Base-by-base conservation (phyloP, 179 eudicot genomes). In the Patellifolia procumbens region DNA sequence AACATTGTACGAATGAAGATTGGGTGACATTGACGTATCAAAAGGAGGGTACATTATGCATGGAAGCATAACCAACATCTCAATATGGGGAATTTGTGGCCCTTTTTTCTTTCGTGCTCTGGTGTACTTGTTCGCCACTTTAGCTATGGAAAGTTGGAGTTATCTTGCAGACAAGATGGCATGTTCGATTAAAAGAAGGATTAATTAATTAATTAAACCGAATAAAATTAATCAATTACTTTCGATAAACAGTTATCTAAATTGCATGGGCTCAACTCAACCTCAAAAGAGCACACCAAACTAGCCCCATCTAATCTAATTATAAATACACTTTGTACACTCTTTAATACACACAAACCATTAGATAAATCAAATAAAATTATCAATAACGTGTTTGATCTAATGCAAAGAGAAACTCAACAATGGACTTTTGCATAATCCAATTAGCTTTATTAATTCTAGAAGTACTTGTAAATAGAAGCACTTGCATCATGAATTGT, bases 61-160 rank as follows among this genome's bases (percentile, higher is more conserved):
- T 84, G 86, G 81, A 74, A 71, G 79, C 81, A 86, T 79, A 81
- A 79, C 88, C 89, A 86, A 82, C 86, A 80, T 68, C 79, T 71
- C 20, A 67, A 72, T 39, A 59, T 80, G 76, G 66, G 71, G 62
- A 46, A 75, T 51, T 78, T 78, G 79, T 78, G 73, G 39, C 71
- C 65, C 72, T 75, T 76, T 67, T 11, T 55, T 70, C 34, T 49
- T 64, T 70, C 65, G 68, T 37, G 62, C 76, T 82, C 81, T 68
- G 78, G 81, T 79, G 85, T 82, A 83, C 81, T 83, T 88, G 89
- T 88, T 88, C 77, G 86, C 91, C 91, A 88, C 91, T 88, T 77
- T 39, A 79, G 24, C 68, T 68, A 29, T 69, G 69, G 56, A 45
- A 51, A 68, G 32, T 76, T 76, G 73, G 61, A 76, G 72, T 69